Percentiles rank a stretch among this genome's conserved stretches.
These are phyloP conservation scores for Moelleriella libera DNA, from an alignment of 2,329 filamentous ascomycete species.

Conservation along the genomic window DNA sequence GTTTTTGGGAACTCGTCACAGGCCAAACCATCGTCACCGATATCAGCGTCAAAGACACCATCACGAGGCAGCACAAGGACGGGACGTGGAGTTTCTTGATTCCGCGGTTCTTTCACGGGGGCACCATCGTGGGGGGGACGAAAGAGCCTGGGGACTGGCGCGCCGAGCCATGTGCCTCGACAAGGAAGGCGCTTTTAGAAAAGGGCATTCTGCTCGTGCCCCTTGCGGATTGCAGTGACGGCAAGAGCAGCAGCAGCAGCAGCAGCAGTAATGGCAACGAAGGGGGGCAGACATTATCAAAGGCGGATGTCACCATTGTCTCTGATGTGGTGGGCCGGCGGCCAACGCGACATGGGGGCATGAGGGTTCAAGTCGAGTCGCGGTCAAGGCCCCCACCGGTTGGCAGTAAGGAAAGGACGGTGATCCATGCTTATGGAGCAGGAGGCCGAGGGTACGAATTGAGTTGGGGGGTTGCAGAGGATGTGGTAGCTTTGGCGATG, in stretches of 20 bases:
- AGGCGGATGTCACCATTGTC: slow-evolving; percentile 11
- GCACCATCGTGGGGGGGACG: slow-evolving; percentile 51
- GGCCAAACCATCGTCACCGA: slow-evolving; percentile 23
- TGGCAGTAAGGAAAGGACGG: background rate
- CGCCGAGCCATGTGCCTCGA: slow-evolving; percentile 27
- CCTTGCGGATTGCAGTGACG: background rate
- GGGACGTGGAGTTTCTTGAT: slow-evolving; percentile 49
- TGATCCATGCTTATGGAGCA: slow-evolving; percentile 42
- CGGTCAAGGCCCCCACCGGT: background rate
- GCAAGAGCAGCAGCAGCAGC: background rate
- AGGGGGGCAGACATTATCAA: background rate
- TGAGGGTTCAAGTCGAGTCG: slow-evolving; percentile 39
- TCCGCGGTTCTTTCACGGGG: slow-evolving; percentile 43
- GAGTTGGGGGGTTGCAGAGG: slow-evolving; percentile 42
- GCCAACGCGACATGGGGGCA: slow-evolving; percentile 27
- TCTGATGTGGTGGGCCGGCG: slow-evolving; percentile 29
- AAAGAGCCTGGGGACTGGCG: slow-evolving; percentile 38
- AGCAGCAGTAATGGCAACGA: background rate
- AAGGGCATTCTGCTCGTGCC: slow-evolving; percentile 12
- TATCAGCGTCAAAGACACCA: slow-evolving; percentile 19
- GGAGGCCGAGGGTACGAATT: slow-evolving; percentile 45
- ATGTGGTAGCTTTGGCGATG: slow-evolving; percentile 18
- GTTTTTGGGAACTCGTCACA: slow-evolving; percentile 2
- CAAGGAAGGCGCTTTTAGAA: slow-evolving; percentile 30
- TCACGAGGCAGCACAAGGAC: slow-evolving; percentile 49